phyloP scores from a whole-genome alignment of 805 yeast species.

The Wickerhamiella australiensis region DNA sequence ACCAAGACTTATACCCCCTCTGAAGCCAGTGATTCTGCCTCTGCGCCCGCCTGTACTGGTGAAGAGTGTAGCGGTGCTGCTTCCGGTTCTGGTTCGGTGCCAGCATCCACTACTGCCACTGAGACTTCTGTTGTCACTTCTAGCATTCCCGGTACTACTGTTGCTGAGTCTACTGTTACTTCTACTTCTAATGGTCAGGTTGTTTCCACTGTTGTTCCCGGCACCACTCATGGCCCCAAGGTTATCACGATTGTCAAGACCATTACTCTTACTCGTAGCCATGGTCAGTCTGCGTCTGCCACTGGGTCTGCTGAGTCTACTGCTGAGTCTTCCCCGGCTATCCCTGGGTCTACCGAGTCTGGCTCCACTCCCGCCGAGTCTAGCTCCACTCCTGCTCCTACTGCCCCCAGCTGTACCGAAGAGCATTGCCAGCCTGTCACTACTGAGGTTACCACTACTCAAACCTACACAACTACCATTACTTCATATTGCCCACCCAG shows the following conservation, averaged over 20 bases:
- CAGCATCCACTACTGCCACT: background rate
- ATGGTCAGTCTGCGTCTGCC: background rate
- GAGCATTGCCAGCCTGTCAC: too few species aligned
- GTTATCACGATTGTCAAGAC: slow-evolving; percentile 9
- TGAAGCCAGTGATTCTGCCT: background rate
- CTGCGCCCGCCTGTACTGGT: background rate
- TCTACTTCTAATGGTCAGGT: background rate
- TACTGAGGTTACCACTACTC: background rate
- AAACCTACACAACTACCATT: background rate
- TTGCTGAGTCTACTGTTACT: slow-evolving; percentile 1
- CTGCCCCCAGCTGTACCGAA: background rate
- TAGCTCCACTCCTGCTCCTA: background rate
- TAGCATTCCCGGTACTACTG: slow-evolving; percentile 5
- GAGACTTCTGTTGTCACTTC: background rate
- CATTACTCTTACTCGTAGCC: background rate
- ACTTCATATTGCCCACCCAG: background rate
- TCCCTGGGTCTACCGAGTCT: background rate
- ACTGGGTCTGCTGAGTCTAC: background rate
- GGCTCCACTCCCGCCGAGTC: background rate
- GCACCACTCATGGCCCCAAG: slow-evolving; percentile 5
- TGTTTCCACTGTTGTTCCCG: slow-evolving; percentile 4
- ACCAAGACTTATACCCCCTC: slow-evolving; percentile 1
- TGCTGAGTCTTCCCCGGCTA: background rate
- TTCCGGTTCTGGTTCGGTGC: background rate
- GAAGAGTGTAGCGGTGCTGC: background rate